These are phyloP conservation scores for Geosmithia flava DNA, from an alignment of 2,329 filamentous ascomycete species.

Conservation along the genomic window DNA sequence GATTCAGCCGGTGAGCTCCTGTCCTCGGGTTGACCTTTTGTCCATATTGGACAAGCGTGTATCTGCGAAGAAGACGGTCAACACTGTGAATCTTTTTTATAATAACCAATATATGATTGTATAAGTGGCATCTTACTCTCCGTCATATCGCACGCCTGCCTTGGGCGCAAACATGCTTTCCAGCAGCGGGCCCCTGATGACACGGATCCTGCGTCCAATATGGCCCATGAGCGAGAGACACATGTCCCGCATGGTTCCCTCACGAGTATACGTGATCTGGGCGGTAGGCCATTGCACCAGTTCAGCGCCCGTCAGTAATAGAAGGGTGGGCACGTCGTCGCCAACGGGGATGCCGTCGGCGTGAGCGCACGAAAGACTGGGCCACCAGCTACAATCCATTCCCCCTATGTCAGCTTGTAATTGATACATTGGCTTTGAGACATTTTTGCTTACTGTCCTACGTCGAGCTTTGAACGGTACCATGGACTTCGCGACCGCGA, in stretches of 20 bases:
- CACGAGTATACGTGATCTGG: conserved; percentile 29
- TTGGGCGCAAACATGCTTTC: conserved; percentile 37
- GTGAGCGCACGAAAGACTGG: conserved; percentile 41
- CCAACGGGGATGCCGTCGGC: conserved; percentile 41
- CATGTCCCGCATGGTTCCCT: conserved; percentile 31
- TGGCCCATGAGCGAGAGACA: conserved; percentile 33
- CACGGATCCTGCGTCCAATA: conserved; percentile 34
- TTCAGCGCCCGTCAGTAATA: conserved; percentile 38
- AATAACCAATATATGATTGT: neutral
- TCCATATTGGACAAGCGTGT: conserved; percentile 34
- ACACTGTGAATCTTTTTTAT: neutral
- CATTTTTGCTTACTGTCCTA: conserved; percentile 30
- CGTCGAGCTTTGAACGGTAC: conserved; percentile 17
- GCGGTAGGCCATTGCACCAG: conserved; percentile 17
- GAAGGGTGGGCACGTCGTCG: conserved; percentile 32
- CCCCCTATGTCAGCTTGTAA: conserved; percentile 9
- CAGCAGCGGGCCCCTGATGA: conserved; percentile 38
- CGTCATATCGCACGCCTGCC: conserved; percentile 44
- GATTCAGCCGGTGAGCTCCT: conserved; percentile 27
- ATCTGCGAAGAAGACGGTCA: conserved; percentile 19
- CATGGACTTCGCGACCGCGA: too few species aligned
- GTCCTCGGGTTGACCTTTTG: conserved; percentile 24
- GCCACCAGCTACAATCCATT: conserved; percentile 43
- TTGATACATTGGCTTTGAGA: neutral
- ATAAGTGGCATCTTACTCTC: conserved; percentile 28